Conservation (phyloP, 352 stramenopile species). For the Phytopythium aichiense region DNA sequence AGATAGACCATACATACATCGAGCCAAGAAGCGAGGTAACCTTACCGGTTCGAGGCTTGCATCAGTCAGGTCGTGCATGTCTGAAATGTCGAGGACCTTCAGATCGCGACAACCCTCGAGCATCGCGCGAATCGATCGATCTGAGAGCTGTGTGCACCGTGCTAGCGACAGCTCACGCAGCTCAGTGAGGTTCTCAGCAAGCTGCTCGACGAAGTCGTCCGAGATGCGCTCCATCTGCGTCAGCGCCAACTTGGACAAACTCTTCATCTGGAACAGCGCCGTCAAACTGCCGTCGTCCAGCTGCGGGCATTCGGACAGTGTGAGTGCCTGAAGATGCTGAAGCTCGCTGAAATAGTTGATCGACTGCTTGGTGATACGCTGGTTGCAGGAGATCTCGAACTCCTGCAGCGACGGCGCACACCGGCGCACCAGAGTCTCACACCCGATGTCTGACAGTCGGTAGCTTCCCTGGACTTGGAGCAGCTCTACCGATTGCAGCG, state of each 20-base stretch:
- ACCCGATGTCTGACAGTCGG: slow-evolving; percentile 61
- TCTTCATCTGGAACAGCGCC: slow-evolving; percentile 59
- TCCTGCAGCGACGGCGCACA: slow-evolving; percentile 67
- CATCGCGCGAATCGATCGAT: slow-evolving; percentile 35
- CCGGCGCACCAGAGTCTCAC: slow-evolving; percentile 55
- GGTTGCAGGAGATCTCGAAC: slow-evolving; percentile 81
- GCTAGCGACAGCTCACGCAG: slow-evolving; percentile 71
- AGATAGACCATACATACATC: neutral
- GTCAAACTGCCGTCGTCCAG: slow-evolving; percentile 53
- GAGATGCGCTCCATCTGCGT: slow-evolving; percentile 76
- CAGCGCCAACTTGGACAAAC: slow-evolving; percentile 59
- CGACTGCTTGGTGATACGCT: slow-evolving; percentile 70
- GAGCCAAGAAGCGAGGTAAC: too few species aligned
- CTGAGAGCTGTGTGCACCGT: slow-evolving; percentile 62
- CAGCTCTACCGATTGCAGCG: slow-evolving; percentile 58
- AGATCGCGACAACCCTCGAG: slow-evolving; percentile 57
- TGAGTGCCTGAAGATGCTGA: slow-evolving; percentile 56
- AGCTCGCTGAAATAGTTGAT: slow-evolving; percentile 76
- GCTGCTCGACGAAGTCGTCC: slow-evolving; percentile 44
- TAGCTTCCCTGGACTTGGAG: slow-evolving; percentile 75
- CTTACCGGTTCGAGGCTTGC: slow-evolving; percentile 54
- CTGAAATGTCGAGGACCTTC: slow-evolving; percentile 60
- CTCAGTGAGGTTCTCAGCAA: slow-evolving; percentile 41
- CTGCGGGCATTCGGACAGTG: slow-evolving; percentile 74
- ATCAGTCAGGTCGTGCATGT: slow-evolving; percentile 68